A percentile compares a stretch with the other conserved stretches of the same genome.
phyloP scores from a whole-genome alignment of 2,329 filamentous ascomycete species.

The Nemania serpens region DNA sequence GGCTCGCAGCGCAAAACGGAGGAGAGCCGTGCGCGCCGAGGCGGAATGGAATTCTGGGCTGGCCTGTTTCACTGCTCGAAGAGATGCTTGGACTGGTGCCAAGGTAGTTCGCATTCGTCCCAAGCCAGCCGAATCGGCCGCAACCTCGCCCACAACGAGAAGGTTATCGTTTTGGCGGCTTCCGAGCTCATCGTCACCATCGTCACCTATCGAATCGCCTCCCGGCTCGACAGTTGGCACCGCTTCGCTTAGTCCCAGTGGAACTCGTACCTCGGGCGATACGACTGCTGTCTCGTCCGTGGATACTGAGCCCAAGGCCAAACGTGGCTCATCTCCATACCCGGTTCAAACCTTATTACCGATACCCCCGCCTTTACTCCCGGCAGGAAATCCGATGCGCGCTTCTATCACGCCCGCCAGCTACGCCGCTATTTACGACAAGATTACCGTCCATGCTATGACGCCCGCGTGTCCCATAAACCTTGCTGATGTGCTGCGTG shows the following conservation, averaged over 20 bases:
- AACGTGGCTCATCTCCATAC: slow-evolving; percentile 46
- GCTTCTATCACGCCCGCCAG: slow-evolving; percentile 73
- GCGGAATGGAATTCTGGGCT: slow-evolving; percentile 81
- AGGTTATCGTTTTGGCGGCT: slow-evolving; percentile 57
- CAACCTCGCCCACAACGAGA: slow-evolving; percentile 49
- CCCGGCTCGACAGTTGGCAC: slow-evolving; percentile 31
- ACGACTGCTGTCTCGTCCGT: slow-evolving; percentile 49
- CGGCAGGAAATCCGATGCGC: slow-evolving; percentile 75
- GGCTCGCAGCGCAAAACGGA: slow-evolving; percentile 59
- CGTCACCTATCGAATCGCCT: slow-evolving; percentile 39
- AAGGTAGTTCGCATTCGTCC: slow-evolving; percentile 60
- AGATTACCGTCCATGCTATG: slow-evolving; percentile 78
- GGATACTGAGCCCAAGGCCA: slow-evolving; percentile 45
- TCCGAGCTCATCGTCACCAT: slow-evolving; percentile 49
- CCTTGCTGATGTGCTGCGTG: slow-evolving; percentile 75
- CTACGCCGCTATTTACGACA: slow-evolving; percentile 86
- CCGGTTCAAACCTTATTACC: slow-evolving; percentile 71
- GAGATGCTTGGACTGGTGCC: slow-evolving; percentile 87
- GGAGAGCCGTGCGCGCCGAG: slow-evolving; percentile 65
- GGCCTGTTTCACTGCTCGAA: slow-evolving; percentile 74
- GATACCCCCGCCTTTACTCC: slow-evolving; percentile 73
- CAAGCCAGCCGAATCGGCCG: slow-evolving; percentile 42
- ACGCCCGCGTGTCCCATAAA: slow-evolving; percentile 90
- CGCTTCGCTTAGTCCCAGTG: slow-evolving; percentile 36
- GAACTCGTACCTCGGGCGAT: slow-evolving; percentile 41